Conservation (phyloP, 2,329 filamentous ascomycete genomes). For the Pseudogymnoascus sp. region DNA sequence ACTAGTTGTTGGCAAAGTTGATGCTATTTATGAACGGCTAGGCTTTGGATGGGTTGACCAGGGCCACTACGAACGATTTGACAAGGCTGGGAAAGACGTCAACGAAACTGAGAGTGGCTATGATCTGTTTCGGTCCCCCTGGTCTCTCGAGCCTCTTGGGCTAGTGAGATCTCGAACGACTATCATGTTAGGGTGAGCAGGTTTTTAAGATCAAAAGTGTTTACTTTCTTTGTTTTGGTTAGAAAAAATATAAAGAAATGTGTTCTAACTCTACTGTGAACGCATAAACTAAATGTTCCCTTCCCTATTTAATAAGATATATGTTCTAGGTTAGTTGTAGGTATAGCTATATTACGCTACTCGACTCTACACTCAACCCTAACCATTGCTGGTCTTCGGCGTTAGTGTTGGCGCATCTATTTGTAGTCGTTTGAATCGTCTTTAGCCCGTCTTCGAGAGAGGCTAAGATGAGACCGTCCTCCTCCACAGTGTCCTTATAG, state of each 20-base stretch:
- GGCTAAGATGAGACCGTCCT: no score
- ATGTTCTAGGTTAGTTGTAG: no score
- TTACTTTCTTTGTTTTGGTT: background rate
- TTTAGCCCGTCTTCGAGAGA: no score
- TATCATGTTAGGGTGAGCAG: background rate
- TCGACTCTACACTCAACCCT: no score
- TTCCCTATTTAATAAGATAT: no score
- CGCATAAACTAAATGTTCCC: no score
- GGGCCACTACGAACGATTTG: background rate
- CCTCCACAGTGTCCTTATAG: no score
- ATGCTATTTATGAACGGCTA: constrained; percentile 4
- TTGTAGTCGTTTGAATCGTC: no score
- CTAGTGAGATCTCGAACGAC: background rate
- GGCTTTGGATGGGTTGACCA: constrained; percentile 9
- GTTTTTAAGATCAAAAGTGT: background rate
- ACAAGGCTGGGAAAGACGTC: background rate
- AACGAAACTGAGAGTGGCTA: background rate
- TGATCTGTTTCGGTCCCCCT: background rate
- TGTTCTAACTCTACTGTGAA: background rate
- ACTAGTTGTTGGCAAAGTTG: constrained; percentile 12
- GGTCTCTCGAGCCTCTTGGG: background rate
- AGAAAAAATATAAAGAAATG: background rate
- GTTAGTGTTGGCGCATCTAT: no score
- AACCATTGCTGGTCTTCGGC: no score
- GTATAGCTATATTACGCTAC: no score